Evolutionary conservation across 179 eudicot species (phyloP), one percentile per base, ranked within the genome.

Genomic region (Dionaea muscipula): DNA sequence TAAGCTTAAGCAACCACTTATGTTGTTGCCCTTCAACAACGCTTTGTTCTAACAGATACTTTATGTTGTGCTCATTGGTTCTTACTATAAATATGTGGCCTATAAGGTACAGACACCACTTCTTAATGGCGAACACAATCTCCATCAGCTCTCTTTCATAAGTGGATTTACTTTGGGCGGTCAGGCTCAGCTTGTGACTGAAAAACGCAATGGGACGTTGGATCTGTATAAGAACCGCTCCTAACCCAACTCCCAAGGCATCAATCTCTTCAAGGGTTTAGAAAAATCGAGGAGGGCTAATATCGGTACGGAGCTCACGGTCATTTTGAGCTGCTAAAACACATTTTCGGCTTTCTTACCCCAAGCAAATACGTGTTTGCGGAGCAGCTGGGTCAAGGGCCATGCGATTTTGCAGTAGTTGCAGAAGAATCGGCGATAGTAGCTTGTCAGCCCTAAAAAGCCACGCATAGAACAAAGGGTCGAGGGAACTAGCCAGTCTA

Each of bases 241-340:
- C 53, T 23, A 58, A 0, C 0, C 53, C 52, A 25, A 9, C 7
- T 0, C 41, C 23, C 1, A 51, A 58, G 2, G 53, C 62, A 58
- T 58, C 52, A 28, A 37, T 44, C 17, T 58, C 62, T 3, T 40
- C 50, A 57, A 57, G 0, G 7, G 9, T 27, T 57, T 4, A 0
- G 2, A 1, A 26, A 57, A 57, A 23, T 57, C 31, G 1, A 41
- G 57, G 0, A 52, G 2, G 18, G 28, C 36, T 1, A 53, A 15
- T 14, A 27, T 22, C 1, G 40, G 57, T 0, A 35, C 40, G 1
- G 19, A 9, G 3, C 10, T 3, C 56, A 53, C 16, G 35, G 8
- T 22, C 2, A 18, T 2, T 19, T 53, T 53, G 13, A 53, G 21
- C 21, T 1, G 10, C 1, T 27, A 21, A 10, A 53, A 53, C 1